Base-by-base conservation (phyloP, 495 filamentous ascomycete genomes). In the Aspergillus taichungensis region DNA sequence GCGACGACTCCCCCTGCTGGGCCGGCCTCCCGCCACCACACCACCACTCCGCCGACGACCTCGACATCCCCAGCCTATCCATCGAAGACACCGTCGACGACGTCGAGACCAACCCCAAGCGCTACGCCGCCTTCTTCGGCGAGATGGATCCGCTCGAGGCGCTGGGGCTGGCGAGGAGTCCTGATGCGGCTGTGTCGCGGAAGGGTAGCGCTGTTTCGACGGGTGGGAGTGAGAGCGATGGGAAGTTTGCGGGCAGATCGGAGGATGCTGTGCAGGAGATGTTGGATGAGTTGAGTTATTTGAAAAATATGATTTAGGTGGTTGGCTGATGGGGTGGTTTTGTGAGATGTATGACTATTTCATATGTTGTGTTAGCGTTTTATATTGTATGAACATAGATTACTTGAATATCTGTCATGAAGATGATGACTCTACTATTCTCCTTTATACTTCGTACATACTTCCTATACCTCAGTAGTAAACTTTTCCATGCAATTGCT, bases 211-310 rank as follows among this genome's bases (percentile, higher is more conserved):
- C 10, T 50, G 45, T 3, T 37, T 36, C 30, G 53, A 47, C 31
- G 10, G 39, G 36, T 42, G 51, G 51, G 11, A 24, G 37, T 32
- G 43, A 51, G 37, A 31, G 35, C n/a, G n/a, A n/a, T n/a, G n/a
- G n/a, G n/a, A n/a, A n/a, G n/a, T n/a, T n/a, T 12, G 18, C 18
- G 18, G 18, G 18, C 2, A 24, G 18, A 4, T 24, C 18, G 1
- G 18, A 24, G 18, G 18, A 24, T 24, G 64, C 65, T 8, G 72
- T 76, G 63, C 61, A 67, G 45, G 68, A 74, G 48, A 55, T 74
- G 51, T 66, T 77, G 55, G 66, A 75, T 45, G 74, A 77, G 42
- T 49, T 77, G 33, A 72, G 68, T 41, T 75, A 77, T 46, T 57
- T 76, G 47, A 72, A 69, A 45, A 62, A 66, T n/a, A 64, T 73